Percentiles rank a stretch among this genome's conserved stretches.
phyloP scores from a whole-genome alignment of 495 filamentous ascomycete species.

The Penicillium simplicissimum region DNA sequence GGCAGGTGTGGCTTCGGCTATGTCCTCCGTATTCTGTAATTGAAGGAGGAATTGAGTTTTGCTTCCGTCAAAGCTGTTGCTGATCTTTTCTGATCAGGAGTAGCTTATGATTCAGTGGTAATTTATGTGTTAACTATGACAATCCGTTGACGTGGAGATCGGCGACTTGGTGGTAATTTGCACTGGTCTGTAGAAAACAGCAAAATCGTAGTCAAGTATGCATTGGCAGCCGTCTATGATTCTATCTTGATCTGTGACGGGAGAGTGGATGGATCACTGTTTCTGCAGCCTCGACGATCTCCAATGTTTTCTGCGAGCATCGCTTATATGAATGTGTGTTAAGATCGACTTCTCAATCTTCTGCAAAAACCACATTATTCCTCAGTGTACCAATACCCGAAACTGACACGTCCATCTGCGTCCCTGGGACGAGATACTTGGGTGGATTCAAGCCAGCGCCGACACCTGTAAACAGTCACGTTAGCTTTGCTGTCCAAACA shows the following conservation, averaged over 20 bases:
- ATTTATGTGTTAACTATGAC: neutral
- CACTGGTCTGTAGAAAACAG: too few relatives aligned
- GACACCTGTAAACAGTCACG: neutral
- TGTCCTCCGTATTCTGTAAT: too few relatives aligned
- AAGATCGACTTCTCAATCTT: neutral
- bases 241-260: too few relatives aligned
- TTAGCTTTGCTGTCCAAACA: neutral
- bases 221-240: too few relatives aligned
- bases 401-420: slow-evolving; percentile 40
- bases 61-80: neutral
- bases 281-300: too few relatives aligned
- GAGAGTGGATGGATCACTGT: too few relatives aligned
- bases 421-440: slow-evolving; percentile 37
- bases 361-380: slow-evolving; percentile 32
- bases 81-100: neutral
- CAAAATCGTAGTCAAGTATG: too few relatives aligned
- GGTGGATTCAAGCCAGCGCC: slow-evolving; percentile 33
- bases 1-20: too few relatives aligned
- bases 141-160: neutral
- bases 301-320: too few relatives aligned
- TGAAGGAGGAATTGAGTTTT: neutral
- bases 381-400: slow-evolving; percentile 37
- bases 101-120: neutral
- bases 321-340: too few relatives aligned
- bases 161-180: neutral